Percentiles rank a stretch among this genome's conserved stretches.
These are phyloP conservation scores for Erucastrum elatum DNA, from an alignment of 345 rosid genomes.

Conservation along the genomic window DNA sequence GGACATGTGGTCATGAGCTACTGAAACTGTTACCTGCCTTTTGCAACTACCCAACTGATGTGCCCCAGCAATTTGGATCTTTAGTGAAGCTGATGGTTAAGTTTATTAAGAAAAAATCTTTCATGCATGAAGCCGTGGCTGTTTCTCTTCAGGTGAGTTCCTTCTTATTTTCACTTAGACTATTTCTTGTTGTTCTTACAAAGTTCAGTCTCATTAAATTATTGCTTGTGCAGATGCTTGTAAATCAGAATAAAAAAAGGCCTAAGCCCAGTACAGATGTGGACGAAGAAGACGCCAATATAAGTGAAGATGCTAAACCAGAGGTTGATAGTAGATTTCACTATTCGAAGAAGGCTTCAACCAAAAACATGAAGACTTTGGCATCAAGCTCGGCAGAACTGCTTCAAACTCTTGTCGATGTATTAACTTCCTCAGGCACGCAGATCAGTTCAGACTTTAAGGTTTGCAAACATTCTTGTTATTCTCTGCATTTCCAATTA, in stretches of 20 bases:
- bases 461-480: too few relatives aligned
- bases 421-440: slow-evolving; percentile 50
- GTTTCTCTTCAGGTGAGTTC: slow-evolving; percentile 67
- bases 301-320: slow-evolving; percentile 37
- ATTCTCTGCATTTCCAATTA: too few relatives aligned
- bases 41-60: slow-evolving; percentile 74
- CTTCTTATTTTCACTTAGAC: not conserved
- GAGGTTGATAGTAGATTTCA: slow-evolving; percentile 40
- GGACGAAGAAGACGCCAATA: slow-evolving; percentile 31
- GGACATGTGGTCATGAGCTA: slow-evolving; percentile 64
- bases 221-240: slow-evolving; percentile 55
- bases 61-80: slow-evolving; percentile 48
- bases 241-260: slow-evolving; percentile 64
- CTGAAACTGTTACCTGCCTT: slow-evolving; percentile 79
- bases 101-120: slow-evolving; percentile 56
- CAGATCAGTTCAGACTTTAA: slow-evolving; percentile 59
- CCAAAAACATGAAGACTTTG: slow-evolving; percentile 64
- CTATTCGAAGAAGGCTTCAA: slow-evolving; percentile 71
- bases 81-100: slow-evolving; percentile 61
- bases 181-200: not conserved
- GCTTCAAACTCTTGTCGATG: slow-evolving; percentile 68
- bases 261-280: slow-evolving; percentile 39
- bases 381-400: slow-evolving; percentile 63
- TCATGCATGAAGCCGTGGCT: slow-evolving; percentile 69
- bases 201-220: not conserved